These are phyloP conservation scores for Taphrina wiesneri DNA, from an alignment of 1,139 yeast genomes.

Conservation along the genomic window DNA sequence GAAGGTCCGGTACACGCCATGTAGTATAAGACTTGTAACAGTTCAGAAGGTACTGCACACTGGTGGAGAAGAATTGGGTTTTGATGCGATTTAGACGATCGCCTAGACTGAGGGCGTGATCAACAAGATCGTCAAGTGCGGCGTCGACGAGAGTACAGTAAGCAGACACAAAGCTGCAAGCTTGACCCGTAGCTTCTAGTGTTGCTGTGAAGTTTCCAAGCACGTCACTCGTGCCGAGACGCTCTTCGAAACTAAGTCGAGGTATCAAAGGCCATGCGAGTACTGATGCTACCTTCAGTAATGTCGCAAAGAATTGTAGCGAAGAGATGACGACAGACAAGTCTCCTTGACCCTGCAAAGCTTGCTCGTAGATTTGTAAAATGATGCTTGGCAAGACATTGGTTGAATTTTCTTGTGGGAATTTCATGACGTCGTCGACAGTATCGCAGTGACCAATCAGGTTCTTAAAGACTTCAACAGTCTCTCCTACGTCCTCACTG, in stretches of 20 bases:
- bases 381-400: constrained; percentile 12
- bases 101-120: not conserved
- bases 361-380: constrained; percentile 18
- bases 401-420: not conserved
- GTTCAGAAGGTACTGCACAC: not conserved
- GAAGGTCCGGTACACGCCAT: not conserved
- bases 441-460: constrained; percentile 11
- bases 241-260: constrained; percentile 53
- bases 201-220: constrained; percentile 62
- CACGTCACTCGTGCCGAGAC: constrained; percentile 45
- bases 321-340: not conserved
- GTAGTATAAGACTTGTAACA: not conserved
- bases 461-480: constrained; percentile 4
- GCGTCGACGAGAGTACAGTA: not conserved
- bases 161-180: constrained; percentile 47
- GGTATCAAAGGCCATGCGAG: constrained; percentile 63
- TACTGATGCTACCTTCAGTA: constrained; percentile 51
- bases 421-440: constrained; percentile 8
- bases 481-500: constrained; percentile 7
- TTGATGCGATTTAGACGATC: not conserved
- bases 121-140: not conserved
- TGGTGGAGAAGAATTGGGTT: not conserved
- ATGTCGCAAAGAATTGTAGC: constrained; percentile 3
- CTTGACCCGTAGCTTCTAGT: constrained; percentile 62
- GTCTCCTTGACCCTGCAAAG: not conserved